Evolutionary conservation across 2,329 filamentous ascomycete species (phyloP), one percentile per base, ranked within the genome.

Genomic region (Penicillium occitanis): DNA sequence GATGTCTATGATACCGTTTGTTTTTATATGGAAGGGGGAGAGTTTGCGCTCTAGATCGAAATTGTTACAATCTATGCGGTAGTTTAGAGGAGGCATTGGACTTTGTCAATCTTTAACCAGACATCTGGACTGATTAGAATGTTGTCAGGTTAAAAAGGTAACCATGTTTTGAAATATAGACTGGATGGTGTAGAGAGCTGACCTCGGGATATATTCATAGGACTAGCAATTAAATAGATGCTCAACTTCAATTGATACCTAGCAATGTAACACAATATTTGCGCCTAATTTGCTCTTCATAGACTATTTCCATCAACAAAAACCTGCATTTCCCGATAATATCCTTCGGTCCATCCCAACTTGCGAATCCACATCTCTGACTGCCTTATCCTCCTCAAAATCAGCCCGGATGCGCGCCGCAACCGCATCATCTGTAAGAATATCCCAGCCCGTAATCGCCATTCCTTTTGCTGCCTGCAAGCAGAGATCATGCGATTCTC

Each of bases 1-100:
- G 0, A 78, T 80, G 66, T 71, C 74, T 22, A 70, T 75, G 0
- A 80, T 81, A 66, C 80, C 80, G 0, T 79, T 81, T 69, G 73
- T 74, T 17, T 74, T 82, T 66, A 73, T 76, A 66, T 70, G 67
- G 63, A 76, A 70, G 57, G 74, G 75, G 67, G 59, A n/a, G 50
- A 42, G 22, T 19, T 42, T 65, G 33, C 65, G 75, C 53, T 73
- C 70, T 19, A 59, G n/a, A 19, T 59, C 55, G 28, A 59, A 14
- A 5, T 19, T 59, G 35, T 42, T 59, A 59, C 35, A 59, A 13
- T 7, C 35, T 28, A 25, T 59, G 19, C 10, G 44, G 11, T 25
- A 25, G 25, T 25, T 25, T 25, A 4, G 25, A 25, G 25, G 25
- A 25, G 25, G 25, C 25, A 25, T 4, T 25, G 4, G 25, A 25